A percentile compares a stretch with the other conserved stretches of the same genome.
Conservation (phyloP, 345 rosid genomes). For the Citrus medica region DNA sequence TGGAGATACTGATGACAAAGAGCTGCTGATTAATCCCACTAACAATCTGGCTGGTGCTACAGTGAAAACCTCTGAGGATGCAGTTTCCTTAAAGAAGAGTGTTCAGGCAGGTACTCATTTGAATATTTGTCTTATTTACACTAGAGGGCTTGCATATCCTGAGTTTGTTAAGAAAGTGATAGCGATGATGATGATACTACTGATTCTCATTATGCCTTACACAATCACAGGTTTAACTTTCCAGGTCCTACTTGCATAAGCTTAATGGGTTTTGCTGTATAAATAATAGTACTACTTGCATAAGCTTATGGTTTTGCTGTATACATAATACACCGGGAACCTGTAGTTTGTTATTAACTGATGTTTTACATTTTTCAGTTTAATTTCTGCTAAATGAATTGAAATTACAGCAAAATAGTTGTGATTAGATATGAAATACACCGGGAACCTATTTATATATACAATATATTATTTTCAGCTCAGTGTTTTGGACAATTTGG, state of each 20-base stretch:
- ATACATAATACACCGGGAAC: not conserved
- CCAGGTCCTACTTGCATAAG: not conserved
- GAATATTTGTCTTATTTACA: not conserved
- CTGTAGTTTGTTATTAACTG: not conserved
- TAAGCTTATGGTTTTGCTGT: not conserved
- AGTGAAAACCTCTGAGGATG: slow-evolving; percentile 27
- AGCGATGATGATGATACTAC: not conserved
- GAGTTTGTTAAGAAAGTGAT: not conserved
- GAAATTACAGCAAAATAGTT: not conserved
- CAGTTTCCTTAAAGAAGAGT: slow-evolving; percentile 27
- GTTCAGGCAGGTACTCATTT: slow-evolving; percentile 55
- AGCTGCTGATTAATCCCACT: slow-evolving; percentile 14
- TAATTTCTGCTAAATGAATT: not conserved
- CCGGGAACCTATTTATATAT: not conserved
- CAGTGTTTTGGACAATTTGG: not conserved
- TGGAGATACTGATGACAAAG: slow-evolving; percentile 26
- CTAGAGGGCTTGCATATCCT: not conserved
- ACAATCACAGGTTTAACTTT: not conserved
- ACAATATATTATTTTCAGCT: not conserved
- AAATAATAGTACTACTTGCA: not conserved
- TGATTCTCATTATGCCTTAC: not conserved
- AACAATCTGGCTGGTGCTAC: slow-evolving; percentile 25
- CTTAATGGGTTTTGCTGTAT: not conserved
- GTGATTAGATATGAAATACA: not conserved
- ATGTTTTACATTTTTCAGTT: not conserved